Conservation (phyloP, 495 filamentous ascomycete genomes). For the Endocarpon pusillum region DNA sequence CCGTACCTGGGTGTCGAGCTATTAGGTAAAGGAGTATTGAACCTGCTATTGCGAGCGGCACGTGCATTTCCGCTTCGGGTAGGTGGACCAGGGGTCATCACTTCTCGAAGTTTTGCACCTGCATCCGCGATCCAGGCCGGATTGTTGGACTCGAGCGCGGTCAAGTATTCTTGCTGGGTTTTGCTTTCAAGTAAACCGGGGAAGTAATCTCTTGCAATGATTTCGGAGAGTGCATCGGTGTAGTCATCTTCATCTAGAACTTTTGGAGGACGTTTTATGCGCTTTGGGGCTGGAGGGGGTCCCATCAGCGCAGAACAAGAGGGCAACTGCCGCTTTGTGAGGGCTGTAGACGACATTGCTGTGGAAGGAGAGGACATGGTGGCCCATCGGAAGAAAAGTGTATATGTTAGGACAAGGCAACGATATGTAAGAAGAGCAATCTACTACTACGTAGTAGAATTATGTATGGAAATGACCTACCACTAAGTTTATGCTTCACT, state of each 20-base stretch:
- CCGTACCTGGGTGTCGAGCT: conserved; percentile 6
- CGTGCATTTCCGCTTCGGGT: conserved; percentile 28
- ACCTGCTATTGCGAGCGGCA: conserved; percentile 17
- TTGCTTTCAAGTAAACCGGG: conserved; percentile 76
- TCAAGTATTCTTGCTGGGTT: conserved; percentile 77
- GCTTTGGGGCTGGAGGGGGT: conserved; percentile 71
- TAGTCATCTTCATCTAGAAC: conserved; percentile 92
- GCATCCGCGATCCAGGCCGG: conserved; percentile 73
- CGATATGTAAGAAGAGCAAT: no score
- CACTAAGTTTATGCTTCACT: no score
- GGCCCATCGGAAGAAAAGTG: not conserved
- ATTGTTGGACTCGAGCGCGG: conserved; percentile 74
- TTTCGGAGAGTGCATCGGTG: conserved; percentile 75
- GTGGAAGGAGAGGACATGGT: conserved; percentile 6
- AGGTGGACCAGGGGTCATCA: conserved; percentile 76
- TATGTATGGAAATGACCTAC: no score
- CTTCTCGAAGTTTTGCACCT: conserved; percentile 49
- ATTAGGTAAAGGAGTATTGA: conserved; percentile 13
- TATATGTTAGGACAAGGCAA: no score
- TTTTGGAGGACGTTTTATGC: conserved; percentile 80
- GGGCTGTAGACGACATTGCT: conserved; percentile 21
- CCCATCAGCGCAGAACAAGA: conserved; percentile 70
- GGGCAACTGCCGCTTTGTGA: conserved; percentile 53
- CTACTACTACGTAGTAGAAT: no score
- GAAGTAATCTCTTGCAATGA: conserved; percentile 94